phyloP scores from a whole-genome alignment of 768 basidiomycete species.

The Mycena crocata region DNA sequence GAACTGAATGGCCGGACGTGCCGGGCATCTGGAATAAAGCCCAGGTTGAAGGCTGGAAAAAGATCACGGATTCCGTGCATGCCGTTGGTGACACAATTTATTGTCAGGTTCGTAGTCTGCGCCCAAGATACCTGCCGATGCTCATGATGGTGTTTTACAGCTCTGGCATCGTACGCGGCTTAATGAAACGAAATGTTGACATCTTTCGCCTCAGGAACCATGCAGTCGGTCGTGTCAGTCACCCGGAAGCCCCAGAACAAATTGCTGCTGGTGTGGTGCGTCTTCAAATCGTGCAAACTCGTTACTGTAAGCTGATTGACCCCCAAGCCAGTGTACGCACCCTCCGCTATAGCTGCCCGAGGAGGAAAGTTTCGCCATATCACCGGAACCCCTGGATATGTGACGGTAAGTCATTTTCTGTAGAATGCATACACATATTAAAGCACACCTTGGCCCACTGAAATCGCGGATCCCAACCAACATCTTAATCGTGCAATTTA shows the following conservation, averaged over 20 bases:
- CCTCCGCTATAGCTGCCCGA: slow-evolving; percentile 34
- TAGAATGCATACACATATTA: not conserved
- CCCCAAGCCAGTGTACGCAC: slow-evolving; percentile 24
- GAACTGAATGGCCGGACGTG: slow-evolving; percentile 42
- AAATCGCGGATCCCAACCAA: slow-evolving; percentile 23
- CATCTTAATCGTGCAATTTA: slow-evolving; percentile 22
- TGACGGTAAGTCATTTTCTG: slow-evolving; percentile 20
- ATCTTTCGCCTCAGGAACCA: not conserved
- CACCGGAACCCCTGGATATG: slow-evolving; percentile 38
- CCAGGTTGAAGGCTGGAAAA: slow-evolving; percentile 44
- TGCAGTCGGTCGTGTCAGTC: not conserved
- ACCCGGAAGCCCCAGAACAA: slow-evolving; percentile 18
- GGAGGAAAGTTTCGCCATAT: slow-evolving; percentile 41
- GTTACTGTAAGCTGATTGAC: not conserved
- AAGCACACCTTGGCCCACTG: slow-evolving; percentile 16
- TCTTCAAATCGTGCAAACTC: not conserved
- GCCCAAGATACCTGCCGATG: slow-evolving; percentile 14
- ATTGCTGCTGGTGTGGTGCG: not conserved
- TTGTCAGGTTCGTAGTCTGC: slow-evolving; percentile 44
- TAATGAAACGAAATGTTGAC: no score
- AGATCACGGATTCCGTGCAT: slow-evolving; percentile 50
- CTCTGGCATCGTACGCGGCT: slow-evolving; percentile 24
- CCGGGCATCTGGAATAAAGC: slow-evolving; percentile 29
- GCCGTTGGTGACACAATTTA: slow-evolving; percentile 24
- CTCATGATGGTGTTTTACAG: slow-evolving; percentile 14